A percentile compares a stretch with the other conserved stretches of the same genome.
These are phyloP conservation scores for Saturnispora zaruensis DNA, from an alignment of 805 yeast species.

Conservation along the genomic window DNA sequence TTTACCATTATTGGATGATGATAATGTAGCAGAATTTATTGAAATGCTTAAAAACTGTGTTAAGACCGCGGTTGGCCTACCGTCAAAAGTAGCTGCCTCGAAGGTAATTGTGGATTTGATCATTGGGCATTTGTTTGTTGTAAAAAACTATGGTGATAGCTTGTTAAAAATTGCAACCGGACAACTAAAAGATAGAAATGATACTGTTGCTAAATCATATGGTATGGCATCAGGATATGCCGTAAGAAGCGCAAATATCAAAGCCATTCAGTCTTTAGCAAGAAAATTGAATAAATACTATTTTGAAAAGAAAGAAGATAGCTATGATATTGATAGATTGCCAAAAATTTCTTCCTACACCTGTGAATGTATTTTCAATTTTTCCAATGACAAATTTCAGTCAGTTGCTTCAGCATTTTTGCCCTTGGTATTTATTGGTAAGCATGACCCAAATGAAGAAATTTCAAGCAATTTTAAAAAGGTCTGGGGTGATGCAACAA, in stretches of 20 bases:
- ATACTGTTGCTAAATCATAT: slow-evolving; percentile 63
- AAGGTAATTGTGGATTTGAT: slow-evolving; percentile 60
- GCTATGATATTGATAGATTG: slow-evolving; percentile 29
- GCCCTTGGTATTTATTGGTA: slow-evolving; percentile 75
- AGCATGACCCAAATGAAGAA: slow-evolving; percentile 47
- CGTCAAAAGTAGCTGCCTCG: slow-evolving; percentile 83
- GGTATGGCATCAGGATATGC: slow-evolving; percentile 76
- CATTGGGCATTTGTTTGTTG: slow-evolving; percentile 40
- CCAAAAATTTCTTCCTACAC: slow-evolving; percentile 52
- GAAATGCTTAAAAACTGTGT: slow-evolving; percentile 46
- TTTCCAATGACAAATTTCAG: slow-evolving; percentile 61
- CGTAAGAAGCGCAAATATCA: slow-evolving; percentile 51
- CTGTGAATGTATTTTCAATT: slow-evolving; percentile 55
- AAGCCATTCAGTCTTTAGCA: slow-evolving; percentile 46
- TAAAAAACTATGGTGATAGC: slow-evolving; percentile 48
- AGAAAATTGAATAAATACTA: slow-evolving; percentile 43
- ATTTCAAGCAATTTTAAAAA: slow-evolving; percentile 44
- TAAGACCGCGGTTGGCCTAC: slow-evolving; percentile 72
- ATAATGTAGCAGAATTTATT: slow-evolving; percentile 40
- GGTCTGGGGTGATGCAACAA: slow-evolving; percentile 72
- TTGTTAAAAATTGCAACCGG: slow-evolving; percentile 47
- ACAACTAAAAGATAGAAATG: slow-evolving; percentile 64
- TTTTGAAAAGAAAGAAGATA: slow-evolving; percentile 35
- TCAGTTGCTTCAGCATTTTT: slow-evolving; percentile 54
- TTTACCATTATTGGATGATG: slow-evolving; percentile 48